Evolutionary conservation across 345 rosid genomes (phyloP), one percentile per base, ranked within the genome.

Genomic region (Corchorus capsularis): DNA sequence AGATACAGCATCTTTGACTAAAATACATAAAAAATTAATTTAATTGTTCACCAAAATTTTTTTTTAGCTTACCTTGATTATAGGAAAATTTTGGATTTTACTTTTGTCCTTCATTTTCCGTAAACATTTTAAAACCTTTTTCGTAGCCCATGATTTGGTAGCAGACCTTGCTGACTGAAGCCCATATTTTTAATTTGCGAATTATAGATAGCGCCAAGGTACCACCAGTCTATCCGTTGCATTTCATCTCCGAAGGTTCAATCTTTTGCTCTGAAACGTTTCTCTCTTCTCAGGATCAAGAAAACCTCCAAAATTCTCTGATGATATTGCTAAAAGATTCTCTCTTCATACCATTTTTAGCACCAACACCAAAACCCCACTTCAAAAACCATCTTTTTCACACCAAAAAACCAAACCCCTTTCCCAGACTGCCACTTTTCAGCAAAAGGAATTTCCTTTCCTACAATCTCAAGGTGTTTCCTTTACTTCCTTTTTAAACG

Each of bases 391-490:
- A 60, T 9, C 8, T 9, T 46, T 73, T 49, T 60, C 14, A 14
- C 4, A 6, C 76, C 65, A 73, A 47, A 43, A 62, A 17, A 43
- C 2, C 27, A 17, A 14, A 37, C 39, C 43, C 27, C 34, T 52
- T 52, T 37, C 73, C 73, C 17, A 39, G 73, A 52, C 8, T 35
- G 27, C 73, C 60, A 17, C 73, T 34, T 67, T 67, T 46, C 71
- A 22, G 54, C 17, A 32, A 62, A 49, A 60, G 46, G 0, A 27
- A 73, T 16, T 17, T 45, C 54, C 15, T 59, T 49, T 47, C 19
- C 43, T 73, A 55, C 15, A 57, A 56, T 60, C 55, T 73, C 8
- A 73, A 73, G 76, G 76, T 73, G 43, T 57, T 49, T 27, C 57
- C 6, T 27, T 20, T 71, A 11, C 13, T 45, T 57, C 37, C 22